Evolutionary conservation across 1,139 yeast species (phyloP), one percentile per base, ranked within the genome.

Genomic region (Candida anutae): DNA sequence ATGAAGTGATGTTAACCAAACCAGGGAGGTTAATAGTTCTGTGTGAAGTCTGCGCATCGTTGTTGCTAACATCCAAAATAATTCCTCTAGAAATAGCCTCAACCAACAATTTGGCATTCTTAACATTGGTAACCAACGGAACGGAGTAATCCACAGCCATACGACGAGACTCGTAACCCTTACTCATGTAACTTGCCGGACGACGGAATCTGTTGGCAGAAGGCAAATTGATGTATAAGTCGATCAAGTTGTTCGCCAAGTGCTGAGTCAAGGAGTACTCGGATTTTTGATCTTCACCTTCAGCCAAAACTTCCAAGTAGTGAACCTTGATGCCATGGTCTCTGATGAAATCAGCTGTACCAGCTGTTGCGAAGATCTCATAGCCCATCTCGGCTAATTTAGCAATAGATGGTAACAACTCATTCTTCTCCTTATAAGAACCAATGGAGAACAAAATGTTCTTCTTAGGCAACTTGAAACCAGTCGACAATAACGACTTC

Each of bases 91-190:
- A 72, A 45, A 93, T 62, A 12, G 98, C 98, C 62, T 90, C 97
- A 43, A 90, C 80, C 59, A 93, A 71, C 44, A 93, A 69, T 63
- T 93, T 93, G 39, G 99, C 99, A 67, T 90, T 79, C 65, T 93
- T 93, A 44, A 90, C 98, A 53, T 93, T 93, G 42, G 99, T 90
- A 29, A 93, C 95, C 57, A 93, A 72, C 29, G 99, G 99, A 53
- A 93, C 84, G 30, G 96, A 88, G 55, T 84, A 93, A 60, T 93
- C 99, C 42, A 93, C 97, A 43, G 99, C 98, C 97, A 93, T 83
- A 70, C 99, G 93, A 72, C 99, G 94, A 31, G 97, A 84, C 61
- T 77, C 80, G 71, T 93, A 93, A 57, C 98, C 99, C 67, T 84
- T 87, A 21, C 95, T 84, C 74, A 90, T 87, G 62, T 90, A 93